phyloP scores from a whole-genome alignment of 495 filamentous ascomycete species.

The Friedmanniomyces simplex region DNA sequence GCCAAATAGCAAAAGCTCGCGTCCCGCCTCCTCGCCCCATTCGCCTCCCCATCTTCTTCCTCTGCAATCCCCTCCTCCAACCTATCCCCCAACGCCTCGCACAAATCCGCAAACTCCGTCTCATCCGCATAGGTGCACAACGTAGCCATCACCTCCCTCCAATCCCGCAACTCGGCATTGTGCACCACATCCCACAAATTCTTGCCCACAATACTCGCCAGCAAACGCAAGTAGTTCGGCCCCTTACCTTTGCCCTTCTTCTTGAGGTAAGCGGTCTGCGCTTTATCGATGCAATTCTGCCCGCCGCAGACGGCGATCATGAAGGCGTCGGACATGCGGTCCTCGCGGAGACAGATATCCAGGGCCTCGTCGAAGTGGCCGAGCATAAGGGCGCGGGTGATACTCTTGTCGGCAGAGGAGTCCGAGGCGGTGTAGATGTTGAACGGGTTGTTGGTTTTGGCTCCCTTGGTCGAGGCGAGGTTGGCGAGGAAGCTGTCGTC shows the following conservation, averaged over 20 bases:
- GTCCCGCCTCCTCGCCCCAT: constrained; percentile 57
- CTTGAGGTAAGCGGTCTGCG: constrained; percentile 82
- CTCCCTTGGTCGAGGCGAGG: constrained; percentile 64
- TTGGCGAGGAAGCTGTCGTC: constrained; percentile 73
- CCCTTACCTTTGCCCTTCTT: constrained; percentile 46
- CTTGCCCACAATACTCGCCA: constrained; percentile 88
- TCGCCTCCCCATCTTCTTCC: constrained; percentile 35
- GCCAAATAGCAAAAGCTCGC: constrained; percentile 93
- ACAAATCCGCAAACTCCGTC: constrained; percentile 89
- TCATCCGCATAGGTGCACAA: constrained; percentile 90
- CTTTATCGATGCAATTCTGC: constrained; percentile 85
- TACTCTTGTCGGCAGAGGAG: constrained; percentile 68
- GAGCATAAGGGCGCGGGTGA: constrained; percentile 78
- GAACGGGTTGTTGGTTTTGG: constrained; percentile 79
- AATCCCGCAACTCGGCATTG: constrained; percentile 83
- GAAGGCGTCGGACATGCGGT: constrained; percentile 88
- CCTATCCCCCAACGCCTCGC: constrained; percentile 87
- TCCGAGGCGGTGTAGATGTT: constrained; percentile 71
- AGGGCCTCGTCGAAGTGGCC: constrained; percentile 87
- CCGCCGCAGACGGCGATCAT: constrained; percentile 97
- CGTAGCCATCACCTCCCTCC: constrained; percentile 94
- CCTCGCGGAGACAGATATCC: constrained; percentile 75
- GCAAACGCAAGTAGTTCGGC: constrained; percentile 83
- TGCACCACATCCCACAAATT: constrained; percentile 98
- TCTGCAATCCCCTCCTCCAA: constrained; percentile 55